Evolutionary conservation across 2,329 filamentous ascomycete species (phyloP), one percentile per base, ranked within the genome.

Genomic region (Stagonosporopsis cucurbitacearum): DNA sequence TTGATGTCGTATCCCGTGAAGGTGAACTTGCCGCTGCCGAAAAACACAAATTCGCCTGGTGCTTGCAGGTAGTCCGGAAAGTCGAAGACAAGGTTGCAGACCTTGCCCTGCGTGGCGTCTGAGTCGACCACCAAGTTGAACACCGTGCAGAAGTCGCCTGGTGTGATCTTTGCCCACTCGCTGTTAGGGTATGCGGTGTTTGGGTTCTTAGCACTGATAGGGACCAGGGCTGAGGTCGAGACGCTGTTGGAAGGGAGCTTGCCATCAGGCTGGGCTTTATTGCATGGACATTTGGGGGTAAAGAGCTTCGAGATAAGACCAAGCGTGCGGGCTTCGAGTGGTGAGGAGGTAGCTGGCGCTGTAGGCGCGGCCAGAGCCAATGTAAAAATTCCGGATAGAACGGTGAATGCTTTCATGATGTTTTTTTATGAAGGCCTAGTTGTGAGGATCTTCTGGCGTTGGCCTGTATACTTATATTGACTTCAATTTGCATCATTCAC

Each of bases 311-410:
- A 20, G 50, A 54, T 13, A 0, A 48, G 37, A 54, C 71, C 58
- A n/a, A 57, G 36, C 50, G 69, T 57, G 32, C 64, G 63, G 28
- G 72, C 51, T 36, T 66, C 68, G 66, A 63, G 60, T 19, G 43
- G 25, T 12, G 23, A 17, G 19, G 25, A 12, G 23, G 9, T 23
- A 67, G 73, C 36, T 36, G 53, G 44, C 28, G 57, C 54, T n/a
- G 51, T 64, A 61, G 78, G 68, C 41, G 71, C 63, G 41, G 74
- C 63, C 28, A 77, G 63, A 60, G 77, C 64, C 44, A 73, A 62
- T 49, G 78, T 69, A 48, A 78, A 59, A 57, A 79, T 66, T 60
- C 67, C 49, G 20, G 68, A 55, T 48, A 77, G 58, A 57, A 75
- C 58, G 55, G 73, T 30, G 46, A 75, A 60, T 66, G 50, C 54